phyloP scores from a whole-genome alignment of 768 basidiomycete species.

The Boletus speciosus region DNA sequence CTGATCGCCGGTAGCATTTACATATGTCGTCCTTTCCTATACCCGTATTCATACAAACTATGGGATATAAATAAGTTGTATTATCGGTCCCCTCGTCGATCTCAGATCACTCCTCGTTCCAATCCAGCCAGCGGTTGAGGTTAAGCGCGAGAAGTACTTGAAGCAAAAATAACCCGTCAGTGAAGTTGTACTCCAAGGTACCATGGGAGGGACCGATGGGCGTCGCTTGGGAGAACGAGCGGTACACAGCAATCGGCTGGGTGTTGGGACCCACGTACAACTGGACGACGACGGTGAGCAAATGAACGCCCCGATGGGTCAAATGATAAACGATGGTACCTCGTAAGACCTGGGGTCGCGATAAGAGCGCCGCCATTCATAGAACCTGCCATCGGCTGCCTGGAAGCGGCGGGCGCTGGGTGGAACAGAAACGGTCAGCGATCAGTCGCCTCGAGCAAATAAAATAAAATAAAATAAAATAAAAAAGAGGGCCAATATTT shows the following conservation, averaged over 20 bases:
- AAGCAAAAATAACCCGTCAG: conserved; percentile 54
- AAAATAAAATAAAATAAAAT: neutral
- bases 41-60: conserved; percentile 32
- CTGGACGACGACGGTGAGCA: conserved; percentile 28
- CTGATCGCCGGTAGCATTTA: conserved; percentile 16
- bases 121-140: conserved; percentile 74
- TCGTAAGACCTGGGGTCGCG: conserved; percentile 55
- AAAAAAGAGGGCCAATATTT: conserved; percentile 4
- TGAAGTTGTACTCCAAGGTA: conserved; percentile 61
- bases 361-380: conserved; percentile 61
- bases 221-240: conserved; percentile 48
- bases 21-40: conserved; percentile 22
- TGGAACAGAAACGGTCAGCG: neutral
- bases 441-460: neutral
- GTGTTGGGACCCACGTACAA: conserved; percentile 46
- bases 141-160: conserved; percentile 63
- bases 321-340: conserved; percentile 37
- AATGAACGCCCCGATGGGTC: neutral
- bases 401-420: conserved; percentile 59
- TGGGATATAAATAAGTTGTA: conserved; percentile 33
- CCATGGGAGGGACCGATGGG: conserved; percentile 64
- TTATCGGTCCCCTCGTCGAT: conserved; percentile 15
- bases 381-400: conserved; percentile 52
- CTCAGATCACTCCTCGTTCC: conserved; percentile 37
- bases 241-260: conserved; percentile 54